Conservation (phyloP, 176 grass and related monocot species). For the Olyra latifolia region DNA sequence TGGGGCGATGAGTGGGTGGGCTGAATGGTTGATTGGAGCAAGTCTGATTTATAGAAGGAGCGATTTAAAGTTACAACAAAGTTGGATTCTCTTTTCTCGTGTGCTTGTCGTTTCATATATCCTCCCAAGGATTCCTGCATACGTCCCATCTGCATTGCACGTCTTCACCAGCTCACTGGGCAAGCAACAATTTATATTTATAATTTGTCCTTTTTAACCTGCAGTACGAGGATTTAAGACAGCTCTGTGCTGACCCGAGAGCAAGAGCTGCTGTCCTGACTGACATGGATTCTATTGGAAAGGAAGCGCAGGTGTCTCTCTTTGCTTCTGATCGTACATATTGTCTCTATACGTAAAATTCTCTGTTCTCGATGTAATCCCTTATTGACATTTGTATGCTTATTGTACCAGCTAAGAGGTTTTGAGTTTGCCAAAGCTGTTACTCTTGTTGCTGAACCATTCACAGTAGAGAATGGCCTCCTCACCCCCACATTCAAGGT, state of each 20-base stretch:
- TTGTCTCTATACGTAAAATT: conserved; percentile 13
- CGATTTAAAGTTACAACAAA: neutral
- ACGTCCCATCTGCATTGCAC: neutral
- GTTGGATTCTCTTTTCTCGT: neutral
- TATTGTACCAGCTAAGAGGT: conserved; percentile 73
- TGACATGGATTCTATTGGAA: conserved; percentile 89
- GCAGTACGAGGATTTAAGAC: conserved; percentile 69
- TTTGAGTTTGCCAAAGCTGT: conserved; percentile 89
- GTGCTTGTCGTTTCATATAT: neutral
- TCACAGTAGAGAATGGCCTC: conserved; percentile 90
- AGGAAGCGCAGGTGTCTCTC: conserved; percentile 70
- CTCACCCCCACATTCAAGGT: conserved; percentile 98
- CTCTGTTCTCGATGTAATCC: neutral
- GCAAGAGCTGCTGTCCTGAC: conserved; percentile 71
- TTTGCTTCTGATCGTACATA: neutral
- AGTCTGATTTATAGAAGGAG: neutral
- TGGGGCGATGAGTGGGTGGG: no score
- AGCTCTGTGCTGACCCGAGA: conserved; percentile 67
- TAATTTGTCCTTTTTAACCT: conserved; percentile 23
- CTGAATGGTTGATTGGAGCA: no score
- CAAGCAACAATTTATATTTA: neutral
- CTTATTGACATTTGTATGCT: neutral
- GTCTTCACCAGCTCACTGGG: neutral
- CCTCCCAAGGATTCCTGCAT: neutral
- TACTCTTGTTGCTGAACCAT: conserved; percentile 76